Base-by-base conservation (phyloP, 352 stramenopile species). In the Globisporangium radiosum region DNA sequence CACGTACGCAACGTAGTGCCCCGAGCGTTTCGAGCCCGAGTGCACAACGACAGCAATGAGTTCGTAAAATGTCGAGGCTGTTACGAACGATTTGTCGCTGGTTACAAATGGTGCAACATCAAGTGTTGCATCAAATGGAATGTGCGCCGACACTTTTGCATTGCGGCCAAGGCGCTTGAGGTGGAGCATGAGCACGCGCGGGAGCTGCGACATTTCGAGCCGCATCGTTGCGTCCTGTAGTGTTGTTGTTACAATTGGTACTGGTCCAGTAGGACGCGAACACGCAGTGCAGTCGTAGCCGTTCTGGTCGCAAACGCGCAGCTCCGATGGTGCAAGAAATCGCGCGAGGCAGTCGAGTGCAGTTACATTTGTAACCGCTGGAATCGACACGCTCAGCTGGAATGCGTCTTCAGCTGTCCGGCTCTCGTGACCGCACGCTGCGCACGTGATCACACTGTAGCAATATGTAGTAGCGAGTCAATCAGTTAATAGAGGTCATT, bases 1-100 rank as follows among this genome's bases (percentile, higher is more conserved):
- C 25, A 91, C 81, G 51, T 90, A 91, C 3, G 76, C 75, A 4
- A 87, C 68, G 59, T 91, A 91, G 56, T 91, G 81, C 0, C 81
- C 81, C 3, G 77, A 83, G 0, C 75, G 77, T 38, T 81, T 86
- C 61, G 85, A 87, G 33, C 81, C 81, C 66, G 76, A 81, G 68
- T 91, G 81, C 10, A 91, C 81, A 0, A 91, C 69, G 4, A 89
- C 77, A 0, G 81, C 79, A 8, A 90, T 76, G 10, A 91, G 68
- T 51, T 88, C 67, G 47, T 87, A 91, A 47, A 60, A 70, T 2
- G 78, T 68, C 19, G 61, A 68, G 13, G 36, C 45, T 37, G 60
- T 25, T 25, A 1, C 25, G 25, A 25, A 61, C 59, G 63, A 56
- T 49, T 53, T 65, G 38, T 69, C 56, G 11, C 60, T 61, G 11